Evolutionary conservation across 129 eudicot species (phyloP).

Genomic region (Chrysanthemum seticuspe): DNA sequence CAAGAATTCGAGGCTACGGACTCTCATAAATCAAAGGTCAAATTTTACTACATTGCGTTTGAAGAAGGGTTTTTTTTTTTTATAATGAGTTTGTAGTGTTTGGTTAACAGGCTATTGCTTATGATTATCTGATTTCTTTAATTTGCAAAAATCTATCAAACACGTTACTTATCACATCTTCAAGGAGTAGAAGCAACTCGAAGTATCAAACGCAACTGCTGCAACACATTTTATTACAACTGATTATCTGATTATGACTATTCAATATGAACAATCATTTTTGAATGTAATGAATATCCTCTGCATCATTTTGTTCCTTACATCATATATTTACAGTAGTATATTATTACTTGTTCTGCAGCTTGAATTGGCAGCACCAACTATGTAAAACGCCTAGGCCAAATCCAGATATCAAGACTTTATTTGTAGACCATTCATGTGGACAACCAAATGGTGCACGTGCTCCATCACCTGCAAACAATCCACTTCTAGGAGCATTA

Average conservation of each 20-base stretch:
- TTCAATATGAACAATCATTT: not conserved
- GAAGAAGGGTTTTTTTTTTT: not conserved
- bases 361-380: constrained; percentile 98
- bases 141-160: too few species aligned
- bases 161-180: too few species aligned
- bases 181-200: too few species aligned
- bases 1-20: constrained; percentile 82
- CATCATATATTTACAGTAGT: not conserved
- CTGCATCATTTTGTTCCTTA: constrained; percentile 2
- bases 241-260: not conserved
- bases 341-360: constrained; percentile 32
- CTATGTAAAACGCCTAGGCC: constrained; percentile 94
- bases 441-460: constrained; percentile 89
- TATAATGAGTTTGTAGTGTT: constrained; percentile 7
- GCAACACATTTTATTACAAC: not conserved
- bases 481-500: constrained; percentile 74
- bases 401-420: constrained; percentile 90
- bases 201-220: too few species aligned
- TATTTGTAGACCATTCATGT: constrained; percentile 91
- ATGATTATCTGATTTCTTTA: not conserved
- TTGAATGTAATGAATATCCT: not conserved
- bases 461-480: constrained; percentile 84
- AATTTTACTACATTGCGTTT: constrained; percentile 2
- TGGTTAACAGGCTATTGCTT: not conserved
- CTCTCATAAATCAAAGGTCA: constrained; percentile 93